Evolutionary conservation across 192 early-diverging fungal genomes (phyloP).

Genomic region (Mortierella hygrophila): DNA sequence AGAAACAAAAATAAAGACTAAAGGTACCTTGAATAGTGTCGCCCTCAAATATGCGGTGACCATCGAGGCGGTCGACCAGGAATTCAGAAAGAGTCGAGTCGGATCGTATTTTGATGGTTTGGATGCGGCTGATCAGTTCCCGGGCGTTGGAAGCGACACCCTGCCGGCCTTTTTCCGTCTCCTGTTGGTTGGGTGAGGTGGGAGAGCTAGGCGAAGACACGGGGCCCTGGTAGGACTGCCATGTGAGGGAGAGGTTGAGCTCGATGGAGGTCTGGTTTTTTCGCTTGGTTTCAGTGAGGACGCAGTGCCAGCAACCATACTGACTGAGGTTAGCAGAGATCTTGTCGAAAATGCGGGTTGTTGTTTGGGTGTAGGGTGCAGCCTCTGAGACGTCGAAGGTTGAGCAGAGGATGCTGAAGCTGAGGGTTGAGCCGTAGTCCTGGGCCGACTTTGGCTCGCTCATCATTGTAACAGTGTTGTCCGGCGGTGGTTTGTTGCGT

Average conservation of each 20-base stretch:
- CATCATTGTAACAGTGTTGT: not conserved
- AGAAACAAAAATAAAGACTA: not conserved
- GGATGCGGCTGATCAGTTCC: slow-evolving; percentile 29
- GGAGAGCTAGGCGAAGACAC: slow-evolving; percentile 16
- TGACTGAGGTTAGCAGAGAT: slow-evolving; percentile 8
- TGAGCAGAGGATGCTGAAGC: slow-evolving; percentile 27
- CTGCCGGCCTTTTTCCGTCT: not conserved
- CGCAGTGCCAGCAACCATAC: slow-evolving; percentile 29
- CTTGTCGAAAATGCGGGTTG: slow-evolving; percentile 15
- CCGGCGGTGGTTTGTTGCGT: not conserved
- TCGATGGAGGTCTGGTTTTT: not conserved
- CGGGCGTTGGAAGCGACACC: not conserved
- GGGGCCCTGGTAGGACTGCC: not conserved
- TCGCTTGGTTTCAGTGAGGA: slow-evolving; percentile 34
- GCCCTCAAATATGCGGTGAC: slow-evolving; percentile 13
- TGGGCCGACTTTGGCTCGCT: slow-evolving; percentile 1
- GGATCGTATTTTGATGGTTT: slow-evolving; percentile 32
- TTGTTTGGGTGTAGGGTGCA: not conserved
- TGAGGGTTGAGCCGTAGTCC: slow-evolving; percentile 24
- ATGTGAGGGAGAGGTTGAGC: slow-evolving; percentile 25
- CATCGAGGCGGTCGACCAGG: slow-evolving; percentile 15
- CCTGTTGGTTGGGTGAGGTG: not conserved
- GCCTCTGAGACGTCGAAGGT: not conserved
- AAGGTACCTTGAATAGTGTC: slow-evolving; percentile 25
- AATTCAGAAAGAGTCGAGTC: slow-evolving; percentile 43